These are phyloP conservation scores for Fusarium sp. DNA, from an alignment of 2,329 filamentous ascomycete genomes.

Conservation along the genomic window DNA sequence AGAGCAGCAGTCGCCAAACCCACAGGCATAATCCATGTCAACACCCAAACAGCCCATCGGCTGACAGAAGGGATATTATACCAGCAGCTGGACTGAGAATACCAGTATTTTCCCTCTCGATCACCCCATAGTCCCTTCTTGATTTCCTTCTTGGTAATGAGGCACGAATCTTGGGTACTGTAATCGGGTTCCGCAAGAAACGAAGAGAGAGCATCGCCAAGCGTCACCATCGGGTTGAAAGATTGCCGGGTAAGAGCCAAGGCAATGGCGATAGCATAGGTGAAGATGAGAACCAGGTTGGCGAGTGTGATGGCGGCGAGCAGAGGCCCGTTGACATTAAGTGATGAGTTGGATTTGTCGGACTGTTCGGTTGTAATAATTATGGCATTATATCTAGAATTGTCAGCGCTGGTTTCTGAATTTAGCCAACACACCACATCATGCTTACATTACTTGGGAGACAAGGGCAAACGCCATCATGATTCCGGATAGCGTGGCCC, in stretches of 20 bases:
- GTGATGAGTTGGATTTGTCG: slow-evolving; percentile 27
- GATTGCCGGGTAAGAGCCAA: slow-evolving; percentile 51
- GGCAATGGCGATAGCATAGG: slow-evolving; percentile 58
- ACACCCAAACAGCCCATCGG: slow-evolving; percentile 58
- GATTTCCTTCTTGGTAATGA: slow-evolving; percentile 62
- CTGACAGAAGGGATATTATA: slow-evolving; percentile 56
- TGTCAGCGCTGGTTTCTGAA: slow-evolving; percentile 19
- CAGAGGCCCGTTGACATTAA: slow-evolving; percentile 59
- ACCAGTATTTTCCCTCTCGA: slow-evolving; percentile 59
- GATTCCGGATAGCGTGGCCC: slow-evolving; percentile 55
- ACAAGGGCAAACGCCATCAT: slow-evolving; percentile 58
- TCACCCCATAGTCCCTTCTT: slow-evolving; percentile 58
- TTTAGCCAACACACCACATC: background rate
- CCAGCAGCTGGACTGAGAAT: slow-evolving; percentile 59
- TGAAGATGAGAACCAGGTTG: slow-evolving; percentile 57
- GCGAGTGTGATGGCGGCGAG: slow-evolving; percentile 54
- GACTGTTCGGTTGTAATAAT: slow-evolving; percentile 55
- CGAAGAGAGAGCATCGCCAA: slow-evolving; percentile 64
- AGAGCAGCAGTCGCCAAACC: slow-evolving; percentile 57
- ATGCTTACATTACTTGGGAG: slow-evolving; percentile 63
- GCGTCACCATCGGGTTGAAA: slow-evolving; percentile 61
- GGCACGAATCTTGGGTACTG: slow-evolving; percentile 58
- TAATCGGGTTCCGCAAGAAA: slow-evolving; percentile 62
- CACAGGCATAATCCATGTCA: slow-evolving; percentile 55
- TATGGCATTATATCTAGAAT: slow-evolving; percentile 63